Evolutionary conservation across 805 yeast species (phyloP).

Genomic region (Candida lessepsii): DNA sequence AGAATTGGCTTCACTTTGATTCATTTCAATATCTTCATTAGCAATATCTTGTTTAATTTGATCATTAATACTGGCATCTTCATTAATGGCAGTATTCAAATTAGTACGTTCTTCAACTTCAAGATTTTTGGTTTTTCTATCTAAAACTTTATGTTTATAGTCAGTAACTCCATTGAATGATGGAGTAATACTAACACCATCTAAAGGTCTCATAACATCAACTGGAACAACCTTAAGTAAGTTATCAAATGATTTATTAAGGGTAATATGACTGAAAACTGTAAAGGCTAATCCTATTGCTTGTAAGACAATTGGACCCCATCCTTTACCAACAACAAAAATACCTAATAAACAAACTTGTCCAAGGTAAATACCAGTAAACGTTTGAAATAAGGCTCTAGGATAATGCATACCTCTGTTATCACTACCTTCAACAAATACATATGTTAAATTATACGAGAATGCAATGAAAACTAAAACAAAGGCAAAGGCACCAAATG

Average conservation of each 20-base stretch:
- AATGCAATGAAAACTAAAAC: conserved; percentile 71
- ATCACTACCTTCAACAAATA: conserved; percentile 65
- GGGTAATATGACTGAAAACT: conserved; percentile 61
- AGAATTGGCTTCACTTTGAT: conserved; percentile 13
- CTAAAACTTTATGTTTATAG: conserved; percentile 31
- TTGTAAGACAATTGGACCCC: conserved; percentile 89
- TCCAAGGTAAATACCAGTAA: conserved; percentile 85
- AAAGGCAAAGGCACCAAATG: conserved; percentile 73
- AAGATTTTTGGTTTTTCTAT: conserved; percentile 10
- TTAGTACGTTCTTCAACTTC: conserved; percentile 13
- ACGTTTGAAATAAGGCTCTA: conserved; percentile 82
- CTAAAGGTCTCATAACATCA: conserved; percentile 74
- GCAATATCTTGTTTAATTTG: conserved; percentile 22
- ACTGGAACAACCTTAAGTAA: conserved; percentile 60
- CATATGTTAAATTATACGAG: conserved; percentile 74
- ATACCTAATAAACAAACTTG: conserved; percentile 84
- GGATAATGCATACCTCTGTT: conserved; percentile 83
- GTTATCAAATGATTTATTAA: conserved; percentile 65
- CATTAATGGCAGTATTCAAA: conserved; percentile 14
- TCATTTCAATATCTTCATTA: conserved; percentile 14
- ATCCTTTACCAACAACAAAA: conserved; percentile 85
- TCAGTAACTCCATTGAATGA: conserved; percentile 45
- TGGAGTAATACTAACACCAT: conserved; percentile 64
- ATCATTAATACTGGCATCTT: conserved; percentile 18
- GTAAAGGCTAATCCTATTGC: conserved; percentile 65